phyloP scores from a whole-genome alignment of 208 protist genomes.

The Angomonas ambiguus region DNA sequence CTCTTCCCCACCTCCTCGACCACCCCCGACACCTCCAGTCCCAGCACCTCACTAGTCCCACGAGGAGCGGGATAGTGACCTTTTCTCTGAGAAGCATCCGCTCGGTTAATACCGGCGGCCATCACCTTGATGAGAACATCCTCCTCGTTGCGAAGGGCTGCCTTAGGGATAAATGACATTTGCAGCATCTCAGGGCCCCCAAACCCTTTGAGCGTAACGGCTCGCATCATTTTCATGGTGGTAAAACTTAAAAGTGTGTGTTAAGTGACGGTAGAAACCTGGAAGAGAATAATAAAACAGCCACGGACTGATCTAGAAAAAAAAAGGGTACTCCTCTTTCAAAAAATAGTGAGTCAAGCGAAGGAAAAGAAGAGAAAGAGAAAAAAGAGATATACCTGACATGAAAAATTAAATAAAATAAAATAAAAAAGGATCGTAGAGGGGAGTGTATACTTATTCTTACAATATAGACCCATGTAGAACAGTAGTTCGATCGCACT shows the following conservation, averaged over 20 bases:
- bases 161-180: conserved; percentile 47
- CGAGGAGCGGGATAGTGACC: conserved; percentile 89
- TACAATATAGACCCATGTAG: background rate
- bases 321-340: background rate
- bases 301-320: background rate
- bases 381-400: background rate
- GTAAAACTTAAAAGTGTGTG: background rate
- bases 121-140: conserved; percentile 87
- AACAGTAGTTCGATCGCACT: background rate
- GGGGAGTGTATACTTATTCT: conserved; percentile 1
- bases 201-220: conserved; percentile 77
- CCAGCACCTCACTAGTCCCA: conserved; percentile 74
- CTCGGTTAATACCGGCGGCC: conserved; percentile 87
- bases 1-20: conserved; percentile 55
- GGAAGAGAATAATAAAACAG: conserved; percentile 9
- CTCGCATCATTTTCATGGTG: conserved; percentile 44
- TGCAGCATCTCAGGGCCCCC: conserved; percentile 62
- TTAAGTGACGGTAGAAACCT: background rate
- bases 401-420: background rate
- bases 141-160: conserved; percentile 20
- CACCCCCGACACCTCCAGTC: conserved; percentile 88
- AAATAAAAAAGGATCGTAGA: conserved; percentile 14
- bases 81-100: conserved; percentile 71
- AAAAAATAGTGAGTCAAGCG: background rate
- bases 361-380: conserved; percentile 6